Percentiles rank a stretch among this genome's conserved stretches.
These are phyloP conservation scores for Melampsora larici-populina DNA, from an alignment of 1,284 basidiomycete genomes.

Conservation along the genomic window DNA sequence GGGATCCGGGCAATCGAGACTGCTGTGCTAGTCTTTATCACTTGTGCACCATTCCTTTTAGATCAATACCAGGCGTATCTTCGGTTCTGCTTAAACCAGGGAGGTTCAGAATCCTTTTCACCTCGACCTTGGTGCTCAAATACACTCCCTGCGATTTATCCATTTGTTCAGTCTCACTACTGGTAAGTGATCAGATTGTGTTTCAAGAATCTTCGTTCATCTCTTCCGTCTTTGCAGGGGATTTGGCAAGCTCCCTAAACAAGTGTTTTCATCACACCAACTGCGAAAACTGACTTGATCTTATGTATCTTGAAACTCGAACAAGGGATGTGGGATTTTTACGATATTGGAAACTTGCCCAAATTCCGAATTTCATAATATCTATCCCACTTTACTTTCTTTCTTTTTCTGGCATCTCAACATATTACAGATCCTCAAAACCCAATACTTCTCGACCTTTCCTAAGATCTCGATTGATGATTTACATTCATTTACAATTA, in stretches of 20 bases:
- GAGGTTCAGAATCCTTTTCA: too few relatives aligned
- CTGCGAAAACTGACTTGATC: too few relatives aligned
- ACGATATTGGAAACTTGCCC: slow-evolving; percentile 18
- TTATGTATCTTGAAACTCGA: not conserved
- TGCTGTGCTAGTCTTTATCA: not conserved
- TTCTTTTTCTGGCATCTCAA: not conserved
- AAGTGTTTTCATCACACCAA: too few relatives aligned
- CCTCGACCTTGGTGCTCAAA: slow-evolving; percentile 31
- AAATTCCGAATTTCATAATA: slow-evolving; percentile 15
- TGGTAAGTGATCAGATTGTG: slow-evolving; percentile 6
- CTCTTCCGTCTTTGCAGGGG: not conserved
- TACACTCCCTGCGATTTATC: slow-evolving; percentile 20
- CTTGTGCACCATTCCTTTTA: slow-evolving; percentile 8
- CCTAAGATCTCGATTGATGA: not conserved
- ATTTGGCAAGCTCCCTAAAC: not conserved
- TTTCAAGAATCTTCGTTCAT: not conserved
- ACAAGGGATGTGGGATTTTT: slow-evolving; percentile 35
- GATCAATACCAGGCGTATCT: slow-evolving; percentile 19
- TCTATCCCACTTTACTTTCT: slow-evolving; percentile 29
- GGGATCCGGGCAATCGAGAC: not conserved
- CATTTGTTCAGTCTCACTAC: slow-evolving; percentile 35
- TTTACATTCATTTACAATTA: slow-evolving; percentile 23
- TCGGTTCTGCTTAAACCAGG: slow-evolving; percentile 4
- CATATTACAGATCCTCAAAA: slow-evolving; percentile 1
- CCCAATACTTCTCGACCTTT: not conserved